A percentile compares a stretch with the other conserved stretches of the same genome.
Evolutionary conservation across 176 grass and related monocot genomes (phyloP).

Genomic region (Puccinellia tenuiflora): DNA sequence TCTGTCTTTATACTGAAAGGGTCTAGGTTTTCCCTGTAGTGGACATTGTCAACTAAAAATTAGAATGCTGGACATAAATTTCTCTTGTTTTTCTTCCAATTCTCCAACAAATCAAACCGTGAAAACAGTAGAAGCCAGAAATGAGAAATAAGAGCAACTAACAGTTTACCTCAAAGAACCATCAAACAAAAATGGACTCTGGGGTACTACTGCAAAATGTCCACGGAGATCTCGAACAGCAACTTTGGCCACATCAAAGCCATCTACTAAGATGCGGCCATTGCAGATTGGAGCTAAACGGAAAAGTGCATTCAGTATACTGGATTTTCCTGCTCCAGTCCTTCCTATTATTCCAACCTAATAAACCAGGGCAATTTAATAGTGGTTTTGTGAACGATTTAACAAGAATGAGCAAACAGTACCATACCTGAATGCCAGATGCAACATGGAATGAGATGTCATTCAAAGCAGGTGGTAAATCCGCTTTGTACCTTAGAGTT

Average conservation of each 20-base stretch:
- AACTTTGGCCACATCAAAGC: conserved; percentile 59
- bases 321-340: conserved; percentile 97
- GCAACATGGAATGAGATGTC: conserved; percentile 64
- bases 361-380: conserved; percentile 15
- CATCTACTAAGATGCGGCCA: conserved; percentile 74
- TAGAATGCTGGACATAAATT: not conserved
- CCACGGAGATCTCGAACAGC: conserved; percentile 62
- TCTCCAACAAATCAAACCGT: not conserved
- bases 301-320: conserved; percentile 88
- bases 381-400: not conserved
- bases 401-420: not conserved
- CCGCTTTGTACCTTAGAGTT: conserved; percentile 71
- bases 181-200: conserved; percentile 89
- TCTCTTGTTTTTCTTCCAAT: not conserved
- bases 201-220: conserved; percentile 81
- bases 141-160: conserved; percentile 2
- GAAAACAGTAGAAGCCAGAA: conserved; percentile 12
- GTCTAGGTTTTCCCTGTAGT: conserved; percentile 80
- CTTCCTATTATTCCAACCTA: conserved; percentile 96
- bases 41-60: not conserved
- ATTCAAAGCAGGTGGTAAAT: conserved; percentile 62
- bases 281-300: conserved; percentile 65
- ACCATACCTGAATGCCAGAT: conserved; percentile 67
- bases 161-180: conserved; percentile 68
- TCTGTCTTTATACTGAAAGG: conserved; percentile 56